Evolutionary conservation across 192 early-diverging fungal species (phyloP), one percentile per base, ranked within the genome.

Genomic region (Thamnidium elegans): DNA sequence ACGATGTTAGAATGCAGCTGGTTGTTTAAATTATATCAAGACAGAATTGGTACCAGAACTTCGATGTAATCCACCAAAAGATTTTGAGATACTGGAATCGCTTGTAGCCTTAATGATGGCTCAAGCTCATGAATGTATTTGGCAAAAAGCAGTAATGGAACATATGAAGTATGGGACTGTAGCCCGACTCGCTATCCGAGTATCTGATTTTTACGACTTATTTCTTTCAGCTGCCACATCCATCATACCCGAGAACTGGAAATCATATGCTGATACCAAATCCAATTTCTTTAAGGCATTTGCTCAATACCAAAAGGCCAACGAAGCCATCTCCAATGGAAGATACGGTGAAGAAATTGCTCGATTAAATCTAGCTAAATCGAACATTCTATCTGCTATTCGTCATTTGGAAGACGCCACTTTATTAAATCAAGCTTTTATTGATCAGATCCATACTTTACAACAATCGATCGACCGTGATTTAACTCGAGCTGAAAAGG

Each of bases 71-170:
- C 84, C 87, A 4, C 77, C 87, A 4, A 56, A 83, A 1, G 92
- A 95, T 67, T 79, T 94, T 66, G 68, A 76, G 11, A 81, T 86
- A 36, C 78, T 97, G 15, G 72, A 75, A 10, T 84, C 86, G 4
- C 74, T 85, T 3, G 81, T 82, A 10, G 79, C 83, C 59, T 72
- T 91, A 31, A 95, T 93, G 91, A 77, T 96, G 8, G 92, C 92
- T 6, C 95, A 96, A 73, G 95, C 95, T 20, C 93, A 96, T 71
- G 95, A 96, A 73, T 94, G 91, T 63, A 89, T 89, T 48, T 94
- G 92, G 91, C 86, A 86, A 45, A 89, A 94, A 50, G 90, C 93
- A 8, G 82, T 92, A 3, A 61, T 85, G 73, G 92, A 88, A 58
- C 86, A 90, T 32, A 86, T 93, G 76, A 94, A 91, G 67, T 82